Percentiles rank a stretch among this genome's conserved stretches.
Conservation (phyloP, 805 yeast species). For the Teunomyces pallodes region DNA sequence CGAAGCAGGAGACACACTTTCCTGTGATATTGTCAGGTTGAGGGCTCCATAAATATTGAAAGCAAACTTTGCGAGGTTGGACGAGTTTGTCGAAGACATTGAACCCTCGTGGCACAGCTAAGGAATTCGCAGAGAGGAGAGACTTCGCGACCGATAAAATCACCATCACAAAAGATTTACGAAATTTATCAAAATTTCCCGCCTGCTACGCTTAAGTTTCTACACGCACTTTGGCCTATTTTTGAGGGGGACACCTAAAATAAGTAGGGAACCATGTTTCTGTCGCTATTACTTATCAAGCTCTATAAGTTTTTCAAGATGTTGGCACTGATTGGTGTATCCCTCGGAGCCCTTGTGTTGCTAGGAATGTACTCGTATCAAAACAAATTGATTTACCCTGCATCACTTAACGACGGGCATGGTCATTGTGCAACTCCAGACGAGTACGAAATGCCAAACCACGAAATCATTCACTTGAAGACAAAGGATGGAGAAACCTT, state of each 20-base stretch:
- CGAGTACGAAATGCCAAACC: conserved; percentile 55
- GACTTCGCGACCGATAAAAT: neutral
- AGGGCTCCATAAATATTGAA: conserved; percentile 55
- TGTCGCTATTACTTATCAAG: conserved; percentile 9
- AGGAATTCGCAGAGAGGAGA: neutral
- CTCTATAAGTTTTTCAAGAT: conserved; percentile 21
- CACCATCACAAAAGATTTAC: neutral
- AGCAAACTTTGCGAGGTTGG: conserved; percentile 50
- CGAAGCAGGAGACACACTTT: conserved; percentile 15
- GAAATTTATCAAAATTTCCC: neutral
- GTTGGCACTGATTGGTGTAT: conserved; percentile 39
- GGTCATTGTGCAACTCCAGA: conserved; percentile 76
- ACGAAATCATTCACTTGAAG: conserved; percentile 53
- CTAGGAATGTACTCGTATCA: conserved; percentile 62
- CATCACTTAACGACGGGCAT: conserved; percentile 73
- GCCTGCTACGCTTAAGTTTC: too few relatives aligned
- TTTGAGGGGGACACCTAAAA: too few relatives aligned
- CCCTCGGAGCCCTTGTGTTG: conserved; percentile 45
- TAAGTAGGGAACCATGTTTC: neutral
- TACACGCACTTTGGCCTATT: too few relatives aligned
- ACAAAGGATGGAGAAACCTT: conserved; percentile 72
- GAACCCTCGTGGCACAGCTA: neutral
- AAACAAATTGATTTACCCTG: conserved; percentile 73
- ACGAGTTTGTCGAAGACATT: conserved; percentile 7
- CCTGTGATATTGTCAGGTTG: conserved; percentile 13